phyloP scores from a whole-genome alignment of 306 rosid genomes.

The Citrullus amarus region DNA sequence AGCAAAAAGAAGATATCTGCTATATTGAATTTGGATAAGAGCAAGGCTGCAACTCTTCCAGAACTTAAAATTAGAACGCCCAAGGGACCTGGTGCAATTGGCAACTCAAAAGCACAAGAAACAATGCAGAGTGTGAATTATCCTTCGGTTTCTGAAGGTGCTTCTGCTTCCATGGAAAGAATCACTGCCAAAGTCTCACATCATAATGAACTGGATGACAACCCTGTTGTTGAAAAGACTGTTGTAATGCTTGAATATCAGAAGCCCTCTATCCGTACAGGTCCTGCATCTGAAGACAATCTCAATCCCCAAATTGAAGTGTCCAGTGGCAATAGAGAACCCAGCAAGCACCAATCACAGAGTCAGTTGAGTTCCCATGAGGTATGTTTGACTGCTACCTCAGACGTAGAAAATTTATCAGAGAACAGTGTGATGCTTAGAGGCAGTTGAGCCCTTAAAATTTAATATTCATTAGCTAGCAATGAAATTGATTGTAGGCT shows the following conservation, averaged over 20 bases:
- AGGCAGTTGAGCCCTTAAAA: not conserved
- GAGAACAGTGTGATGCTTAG: not conserved
- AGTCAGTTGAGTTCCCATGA: constrained; percentile 26
- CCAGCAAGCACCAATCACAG: constrained; percentile 26
- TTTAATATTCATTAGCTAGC: not conserved
- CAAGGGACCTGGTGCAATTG: constrained; percentile 38
- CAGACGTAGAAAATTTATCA: constrained; percentile 2
- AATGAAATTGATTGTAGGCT: not conserved
- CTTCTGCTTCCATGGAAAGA: constrained; percentile 31
- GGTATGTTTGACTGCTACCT: constrained; percentile 34
- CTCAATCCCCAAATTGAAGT: constrained; percentile 27
- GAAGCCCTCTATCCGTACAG: constrained; percentile 34
- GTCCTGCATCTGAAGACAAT: constrained; percentile 24
- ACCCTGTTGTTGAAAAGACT: constrained; percentile 71
- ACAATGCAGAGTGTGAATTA: constrained; percentile 31
- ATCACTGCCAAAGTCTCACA: constrained; percentile 24
- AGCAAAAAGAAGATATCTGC: constrained; percentile 63
- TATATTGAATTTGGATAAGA: constrained; percentile 64
- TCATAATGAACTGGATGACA: constrained; percentile 42
- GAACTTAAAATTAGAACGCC: constrained; percentile 82
- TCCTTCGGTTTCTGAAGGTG: constrained; percentile 31
- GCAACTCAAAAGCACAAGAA: constrained; percentile 35
- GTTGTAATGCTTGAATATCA: constrained; percentile 65
- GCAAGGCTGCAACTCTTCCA: constrained; percentile 79
- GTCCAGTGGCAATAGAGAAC: constrained; percentile 29